Conservation (phyloP, 2,329 filamentous ascomycete species). For the Alternaria sp. region DNA sequence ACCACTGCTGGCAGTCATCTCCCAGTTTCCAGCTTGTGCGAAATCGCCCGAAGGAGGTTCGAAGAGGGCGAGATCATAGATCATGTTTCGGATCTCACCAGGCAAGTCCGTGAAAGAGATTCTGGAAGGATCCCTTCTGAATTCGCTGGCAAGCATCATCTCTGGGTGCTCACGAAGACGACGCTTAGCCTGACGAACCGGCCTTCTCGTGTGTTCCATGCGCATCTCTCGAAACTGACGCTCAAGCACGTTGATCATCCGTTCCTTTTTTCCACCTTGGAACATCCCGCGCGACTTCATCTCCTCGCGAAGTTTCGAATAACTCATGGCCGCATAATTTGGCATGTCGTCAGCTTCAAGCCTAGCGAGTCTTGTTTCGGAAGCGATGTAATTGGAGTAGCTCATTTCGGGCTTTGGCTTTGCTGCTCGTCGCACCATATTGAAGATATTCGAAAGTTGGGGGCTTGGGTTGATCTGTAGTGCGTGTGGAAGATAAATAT, state of each 20-base stretch:
- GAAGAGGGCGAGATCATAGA: neutral
- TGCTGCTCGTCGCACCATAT: neutral
- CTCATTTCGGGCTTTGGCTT: no score
- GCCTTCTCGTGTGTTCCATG: neutral
- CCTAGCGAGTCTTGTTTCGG: neutral
- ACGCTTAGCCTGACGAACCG: no score
- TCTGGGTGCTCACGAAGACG: neutral
- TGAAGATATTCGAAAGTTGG: neutral
- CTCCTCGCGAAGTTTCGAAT: neutral
- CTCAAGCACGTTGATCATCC: neutral
- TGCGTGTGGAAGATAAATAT: neutral
- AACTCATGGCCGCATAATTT: neutral
- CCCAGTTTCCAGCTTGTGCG: neutral
- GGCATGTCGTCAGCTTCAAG: neutral
- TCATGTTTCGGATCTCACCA: neutral
- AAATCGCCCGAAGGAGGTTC: neutral
- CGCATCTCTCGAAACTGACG: neutral
- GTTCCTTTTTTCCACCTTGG: neutral
- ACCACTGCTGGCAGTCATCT: neutral
- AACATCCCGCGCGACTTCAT: neutral
- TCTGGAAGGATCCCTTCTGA: neutral
- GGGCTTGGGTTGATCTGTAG: rapidly evolving
- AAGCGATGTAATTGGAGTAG: neutral
- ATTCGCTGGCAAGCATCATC: neutral
- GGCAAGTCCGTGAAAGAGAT: neutral